Evolutionary conservation across 2,329 filamentous ascomycete species (phyloP), one percentile per base, ranked within the genome.

Genomic region (Trichoderma semiorbis): DNA sequence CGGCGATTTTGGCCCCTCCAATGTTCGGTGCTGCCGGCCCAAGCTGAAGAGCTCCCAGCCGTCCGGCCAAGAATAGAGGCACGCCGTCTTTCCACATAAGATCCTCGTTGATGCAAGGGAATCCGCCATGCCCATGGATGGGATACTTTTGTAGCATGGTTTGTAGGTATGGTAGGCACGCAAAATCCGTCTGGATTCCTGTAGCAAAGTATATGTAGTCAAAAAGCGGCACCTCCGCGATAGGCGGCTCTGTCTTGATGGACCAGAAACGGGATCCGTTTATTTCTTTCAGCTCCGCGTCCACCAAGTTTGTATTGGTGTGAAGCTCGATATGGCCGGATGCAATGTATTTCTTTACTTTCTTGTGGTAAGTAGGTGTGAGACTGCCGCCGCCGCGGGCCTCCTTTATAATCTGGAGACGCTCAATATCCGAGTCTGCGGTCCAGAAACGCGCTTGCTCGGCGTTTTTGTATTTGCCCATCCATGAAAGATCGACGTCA

Each of bases 181-280:
- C 77, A 30, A 93, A 87, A 74, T 94, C 85, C 0, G 89, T 88
- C 63, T 89, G 85, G 50, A 92, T 87, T 0, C 93, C 93, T 0
- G 93, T 95, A 16, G 93, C 92, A 76, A 92, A 93, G 80, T 92
- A 92, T 74, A 94, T 88, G 79, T 91, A 92, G 78, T 94, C 85
- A 62, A 90, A 85, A 0, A 81, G 79, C 0, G 90, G 89, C 12
- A 92, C 78, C 3, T 80, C 77, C 0, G 81, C 81, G 16, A 89
- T 83, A 0, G 85, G 81, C 0, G 90, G 89, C 4, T 86, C 82
- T 0, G 88, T 89, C 50, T 82, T 78, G 24, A 91, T 79, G 0
- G 77, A 74, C 80, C 84, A 86, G 4, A 70, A 65, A 5, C 77
- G 76, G 0, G 73, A 73, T 2, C 74, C 76, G n/a, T 85, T 82